Evolutionary conservation across 108 stramenopile species (phyloP).

Genomic region (Bacterosira constricta): DNA sequence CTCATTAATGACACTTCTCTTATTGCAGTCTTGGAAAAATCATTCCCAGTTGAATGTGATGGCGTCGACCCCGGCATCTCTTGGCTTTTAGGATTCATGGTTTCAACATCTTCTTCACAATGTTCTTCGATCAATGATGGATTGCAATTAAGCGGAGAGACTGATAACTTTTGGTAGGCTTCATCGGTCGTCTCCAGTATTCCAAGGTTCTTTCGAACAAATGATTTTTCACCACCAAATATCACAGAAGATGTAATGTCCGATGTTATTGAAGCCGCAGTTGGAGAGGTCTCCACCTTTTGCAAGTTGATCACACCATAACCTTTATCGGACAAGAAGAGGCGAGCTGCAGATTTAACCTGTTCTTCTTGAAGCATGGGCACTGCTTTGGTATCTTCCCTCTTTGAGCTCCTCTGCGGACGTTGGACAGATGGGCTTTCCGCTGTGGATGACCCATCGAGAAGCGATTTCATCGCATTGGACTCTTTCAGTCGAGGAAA

Average conservation of each 20-base stretch:
- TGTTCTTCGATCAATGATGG: too few relatives aligned
- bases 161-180: too few relatives aligned
- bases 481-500: conserved; percentile 21
- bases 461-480: conserved; percentile 37
- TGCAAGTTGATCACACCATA: conserved; percentile 39
- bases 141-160: neutral
- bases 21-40: conserved; percentile 3
- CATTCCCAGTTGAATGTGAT: neutral
- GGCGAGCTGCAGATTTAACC: neutral
- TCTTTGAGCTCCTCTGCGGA: neutral
- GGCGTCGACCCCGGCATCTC: neutral
- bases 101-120: conserved; percentile 3
- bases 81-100: too few relatives aligned
- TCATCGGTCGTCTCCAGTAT: conserved; percentile 17
- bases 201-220: neutral
- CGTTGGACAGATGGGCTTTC: conserved; percentile 19
- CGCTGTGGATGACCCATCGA: conserved; percentile 34
- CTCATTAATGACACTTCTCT: conserved; percentile 40
- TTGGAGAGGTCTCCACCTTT: conserved; percentile 24
- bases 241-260: conserved; percentile 51
- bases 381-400: neutral
- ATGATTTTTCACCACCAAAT: conserved; percentile 27
- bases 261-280: conserved; percentile 40
- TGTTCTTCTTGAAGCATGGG: neutral
- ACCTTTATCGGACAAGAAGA: conserved; percentile 25